These are phyloP conservation scores for Geranium rotundifolium DNA, from an alignment of 345 rosid genomes.

Conservation along the genomic window DNA sequence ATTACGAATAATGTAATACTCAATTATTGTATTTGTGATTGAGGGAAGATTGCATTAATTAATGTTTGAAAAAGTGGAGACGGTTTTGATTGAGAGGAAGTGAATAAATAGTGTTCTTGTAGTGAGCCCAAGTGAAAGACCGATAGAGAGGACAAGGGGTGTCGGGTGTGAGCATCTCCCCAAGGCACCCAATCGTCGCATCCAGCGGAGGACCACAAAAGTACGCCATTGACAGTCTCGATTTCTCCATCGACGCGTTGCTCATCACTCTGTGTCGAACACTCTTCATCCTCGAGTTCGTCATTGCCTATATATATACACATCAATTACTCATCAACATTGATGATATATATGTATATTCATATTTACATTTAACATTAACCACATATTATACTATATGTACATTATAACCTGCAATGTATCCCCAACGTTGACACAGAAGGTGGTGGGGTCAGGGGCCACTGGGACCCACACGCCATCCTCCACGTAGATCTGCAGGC, in stretches of 20 bases:
- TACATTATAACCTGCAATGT: slow-evolving; percentile 47
- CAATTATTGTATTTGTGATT: too few species aligned
- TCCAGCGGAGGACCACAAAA: slow-evolving; percentile 65
- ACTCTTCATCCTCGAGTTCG: slow-evolving; percentile 67
- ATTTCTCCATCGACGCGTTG: slow-evolving; percentile 20
- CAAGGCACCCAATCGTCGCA: slow-evolving; percentile 27
- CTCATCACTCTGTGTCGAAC: slow-evolving; percentile 67
- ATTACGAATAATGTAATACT: too few species aligned
- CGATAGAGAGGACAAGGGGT: slow-evolving; percentile 30
- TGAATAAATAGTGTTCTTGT: slow-evolving; percentile 47
- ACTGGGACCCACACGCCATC: slow-evolving; percentile 74
- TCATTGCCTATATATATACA: slow-evolving; percentile 41
- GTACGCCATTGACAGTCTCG: slow-evolving; percentile 67
- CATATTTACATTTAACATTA: too few species aligned
- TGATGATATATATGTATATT: too few species aligned
- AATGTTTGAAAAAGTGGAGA: too few species aligned
- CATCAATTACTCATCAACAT: neutral
- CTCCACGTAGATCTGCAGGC: slow-evolving; percentile 49
- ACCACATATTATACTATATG: too few species aligned
- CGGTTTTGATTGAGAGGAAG: too few species aligned
- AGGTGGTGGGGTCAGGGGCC: slow-evolving; percentile 58
- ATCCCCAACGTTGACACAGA: slow-evolving; percentile 83
- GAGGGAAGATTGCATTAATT: too few species aligned
- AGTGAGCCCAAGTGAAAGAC: slow-evolving; percentile 83
- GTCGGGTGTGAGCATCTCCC: slow-evolving; percentile 24